phyloP scores from a whole-genome alignment of 352 stramenopile species.

The Globisporangium cystogenes region DNA sequence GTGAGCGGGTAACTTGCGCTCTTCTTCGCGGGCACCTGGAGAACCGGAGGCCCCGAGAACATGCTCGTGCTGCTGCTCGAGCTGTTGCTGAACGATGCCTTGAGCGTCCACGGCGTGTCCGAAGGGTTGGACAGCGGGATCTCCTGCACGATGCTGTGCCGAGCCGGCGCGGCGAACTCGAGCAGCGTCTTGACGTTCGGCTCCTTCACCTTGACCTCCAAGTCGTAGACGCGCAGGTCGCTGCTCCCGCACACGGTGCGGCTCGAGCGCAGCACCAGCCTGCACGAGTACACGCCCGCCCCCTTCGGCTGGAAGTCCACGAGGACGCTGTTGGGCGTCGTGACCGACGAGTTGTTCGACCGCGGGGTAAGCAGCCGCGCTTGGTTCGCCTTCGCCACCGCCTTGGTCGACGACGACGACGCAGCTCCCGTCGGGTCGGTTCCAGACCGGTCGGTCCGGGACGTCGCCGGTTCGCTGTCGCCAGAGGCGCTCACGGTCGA shows the following conservation, averaged over 20 bases:
- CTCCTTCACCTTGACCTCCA: constrained; percentile 83
- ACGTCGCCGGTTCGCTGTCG: not conserved
- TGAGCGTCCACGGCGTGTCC: constrained; percentile 78
- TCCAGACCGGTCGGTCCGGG: constrained; percentile 7
- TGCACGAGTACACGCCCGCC: constrained; percentile 63
- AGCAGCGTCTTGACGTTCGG: constrained; percentile 81
- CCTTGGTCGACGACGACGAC: constrained; percentile 16
- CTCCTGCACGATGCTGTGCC: constrained; percentile 86
- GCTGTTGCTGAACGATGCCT: constrained; percentile 40
- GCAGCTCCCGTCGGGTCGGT: not conserved
- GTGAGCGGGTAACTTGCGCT: constrained; percentile 68
- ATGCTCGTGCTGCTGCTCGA: constrained; percentile 18
- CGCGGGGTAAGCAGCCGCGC: constrained; percentile 43
- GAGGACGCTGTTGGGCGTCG: constrained; percentile 41
- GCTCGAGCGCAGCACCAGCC: constrained; percentile 53
- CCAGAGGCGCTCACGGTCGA: not conserved
- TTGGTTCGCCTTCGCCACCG: constrained; percentile 31
- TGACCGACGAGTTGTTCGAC: constrained; percentile 17
- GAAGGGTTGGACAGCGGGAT: constrained; percentile 90
- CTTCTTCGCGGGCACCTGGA: constrained; percentile 73
- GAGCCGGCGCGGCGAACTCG: constrained; percentile 84
- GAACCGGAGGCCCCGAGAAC: constrained; percentile 63
- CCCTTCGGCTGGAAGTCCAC: constrained; percentile 75
- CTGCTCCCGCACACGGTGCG: constrained; percentile 55
- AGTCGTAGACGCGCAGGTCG: constrained; percentile 81